Evolutionary conservation across 2,329 filamentous ascomycete genomes (phyloP).

Genomic region (Colletotrichum musicola): DNA sequence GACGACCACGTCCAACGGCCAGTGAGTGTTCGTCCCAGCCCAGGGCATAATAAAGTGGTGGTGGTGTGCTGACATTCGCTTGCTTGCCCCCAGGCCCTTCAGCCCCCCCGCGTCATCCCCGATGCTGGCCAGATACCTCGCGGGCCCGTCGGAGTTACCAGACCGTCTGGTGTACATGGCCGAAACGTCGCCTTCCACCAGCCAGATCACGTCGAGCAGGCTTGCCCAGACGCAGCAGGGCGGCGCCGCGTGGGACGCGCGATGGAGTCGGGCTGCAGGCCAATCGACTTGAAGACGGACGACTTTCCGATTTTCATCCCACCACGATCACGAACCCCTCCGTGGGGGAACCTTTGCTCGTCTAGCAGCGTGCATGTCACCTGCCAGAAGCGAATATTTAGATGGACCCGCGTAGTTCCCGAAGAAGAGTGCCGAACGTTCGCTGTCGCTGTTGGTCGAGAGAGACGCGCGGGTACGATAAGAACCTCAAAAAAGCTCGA

Average conservation of each 20-base stretch:
- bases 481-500: no score
- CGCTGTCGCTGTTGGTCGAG: neutral
- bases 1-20: conserved; percentile 15
- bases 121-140: conserved; percentile 17
- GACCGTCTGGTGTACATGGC: conserved; percentile 23
- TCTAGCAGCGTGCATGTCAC: no score
- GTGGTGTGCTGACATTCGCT: conserved; percentile 15
- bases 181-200: neutral
- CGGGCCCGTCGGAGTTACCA: conserved; percentile 6
- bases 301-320: neutral
- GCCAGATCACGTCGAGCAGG: conserved; percentile 5
- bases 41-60: no score
- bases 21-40: conserved; percentile 1
- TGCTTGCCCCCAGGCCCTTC: neutral
- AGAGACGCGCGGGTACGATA: neutral
- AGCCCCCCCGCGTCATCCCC: neutral
- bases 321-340: no score
- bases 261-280: conserved; percentile 14
- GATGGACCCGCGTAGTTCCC: no score
- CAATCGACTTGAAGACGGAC: conserved; percentile 19
- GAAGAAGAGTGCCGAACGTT: neutral
- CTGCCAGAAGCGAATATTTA: no score
- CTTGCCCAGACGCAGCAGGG: conserved; percentile 1
- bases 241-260: conserved; percentile 5
- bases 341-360: no score